Base-by-base conservation (phyloP, 2,329 filamentous ascomycete species). In the Trichoderma citrinoviride region DNA sequence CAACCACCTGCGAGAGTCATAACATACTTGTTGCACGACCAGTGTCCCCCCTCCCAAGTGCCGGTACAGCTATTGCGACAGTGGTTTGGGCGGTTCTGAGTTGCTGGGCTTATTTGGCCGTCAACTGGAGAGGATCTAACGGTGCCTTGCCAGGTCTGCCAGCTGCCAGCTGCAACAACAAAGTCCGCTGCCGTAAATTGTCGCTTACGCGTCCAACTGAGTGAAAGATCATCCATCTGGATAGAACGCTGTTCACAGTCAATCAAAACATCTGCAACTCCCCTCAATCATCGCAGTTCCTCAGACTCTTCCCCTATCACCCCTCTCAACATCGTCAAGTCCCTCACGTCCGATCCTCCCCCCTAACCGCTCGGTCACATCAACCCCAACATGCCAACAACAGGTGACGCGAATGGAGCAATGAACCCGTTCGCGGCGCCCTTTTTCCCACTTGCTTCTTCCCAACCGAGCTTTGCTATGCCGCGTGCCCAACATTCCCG, bases 371-470 rank as follows among this genome's bases (percentile, higher is more conserved):
- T 46, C 25, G 25, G 15, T 10, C 40, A 33, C 23, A 15, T 8
- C 40, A 52, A 14, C 33, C 19, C 15, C 14, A n/a, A 41, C 27
- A 54, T 62, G 60, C 23, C 27, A 27, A 40, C 7, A n/a, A 19
- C 15, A 12, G 25, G 17, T 46, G 50, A 56, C 40, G 37, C n/a
- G 8, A 19, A 74, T 74, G 73, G 23, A 33, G n/a, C 19, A 14
- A 75, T 75, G 73, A 75, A 75, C 66, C 73, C 73, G 3, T 68
- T 67, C 19, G 73, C 73, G 7, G 65, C 67, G n/a, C 66, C 68
- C 19, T 75, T 75, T 54, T 66, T 69, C 19, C 73, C 73, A 29
- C 65, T 54, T 12, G 44, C 53, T 33, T 62, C 53, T 40, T 46
- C 67, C 25, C 49, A 54, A 27, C 54, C 44, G 23, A 49, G 47